Base-by-base conservation (phyloP, 805 yeast species). In the Candida glaebosa region DNA sequence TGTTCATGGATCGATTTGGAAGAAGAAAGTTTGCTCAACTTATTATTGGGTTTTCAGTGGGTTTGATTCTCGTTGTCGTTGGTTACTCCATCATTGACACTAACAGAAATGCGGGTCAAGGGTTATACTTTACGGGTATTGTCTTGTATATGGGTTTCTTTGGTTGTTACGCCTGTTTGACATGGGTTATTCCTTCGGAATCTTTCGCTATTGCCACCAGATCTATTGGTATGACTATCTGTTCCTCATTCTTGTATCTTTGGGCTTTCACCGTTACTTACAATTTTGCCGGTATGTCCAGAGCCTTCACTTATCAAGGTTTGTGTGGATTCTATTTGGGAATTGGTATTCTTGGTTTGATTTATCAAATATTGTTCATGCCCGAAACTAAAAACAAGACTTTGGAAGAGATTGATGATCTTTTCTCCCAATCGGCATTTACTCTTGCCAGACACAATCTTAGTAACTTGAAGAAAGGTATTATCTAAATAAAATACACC, bases 381-480 rank as follows among this genome's bases (percentile, higher is more conserved):
- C 86, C 84, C 30, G 88, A 83, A 63, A 82, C 88, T 26, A 82
- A 81, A 63, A 82, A 76, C 51, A 78, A 75, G 63, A 79, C 87
- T 10, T 71, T 82, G 56, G 89, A 82, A 63, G 87, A 82, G 61
- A 77, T 82, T 45, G 88, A 82, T 54, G 81, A 75, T 38, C 65
- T 81, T 37, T 81, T 80, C 65, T 61, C 70, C 40, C 73, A 65
- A 54, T 68, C 79, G 18, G 69, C 84, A 2, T 38, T 52, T 35
- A 55, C 60, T 17, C 42, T 71, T 34, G 63, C 67, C n/a, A 56
- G 50, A 18, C 56, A 59, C 48, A 71, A 71, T 49, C 39, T 67
- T 36, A 52, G 56, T 33, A 56, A 56, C 40, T 48, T 62, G 51
- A 62, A 55, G 48, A 57, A 10, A 14, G 31, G 31, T 28, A 28